Evolutionary conservation across 345 rosid genomes (phyloP).

Genomic region (Isatis tinctoria): DNA sequence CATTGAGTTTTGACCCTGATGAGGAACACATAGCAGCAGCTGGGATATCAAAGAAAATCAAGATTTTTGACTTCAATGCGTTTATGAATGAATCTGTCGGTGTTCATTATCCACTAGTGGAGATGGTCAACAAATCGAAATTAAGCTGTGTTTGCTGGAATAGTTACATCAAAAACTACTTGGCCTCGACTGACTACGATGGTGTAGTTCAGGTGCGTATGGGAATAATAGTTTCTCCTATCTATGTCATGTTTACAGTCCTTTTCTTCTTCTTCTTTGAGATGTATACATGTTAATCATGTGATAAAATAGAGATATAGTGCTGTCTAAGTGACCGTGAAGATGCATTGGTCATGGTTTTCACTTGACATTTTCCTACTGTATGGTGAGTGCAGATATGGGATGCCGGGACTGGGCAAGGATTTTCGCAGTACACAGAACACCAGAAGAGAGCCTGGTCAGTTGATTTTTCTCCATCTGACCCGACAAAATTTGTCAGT

Average conservation of each 20-base stretch:
- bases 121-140: slow-evolving; percentile 77
- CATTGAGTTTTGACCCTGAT: slow-evolving; percentile 74
- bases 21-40: slow-evolving; percentile 82
- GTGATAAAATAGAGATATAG: not conserved
- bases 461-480: slow-evolving; percentile 79
- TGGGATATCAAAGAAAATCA: slow-evolving; percentile 86
- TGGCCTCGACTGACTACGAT: slow-evolving; percentile 88
- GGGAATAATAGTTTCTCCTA: slow-evolving; percentile 2
- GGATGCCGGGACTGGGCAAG: slow-evolving; percentile 85
- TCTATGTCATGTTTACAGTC: not conserved
- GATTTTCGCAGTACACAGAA: slow-evolving; percentile 57
- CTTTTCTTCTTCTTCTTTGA: not conserved
- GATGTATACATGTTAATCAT: not conserved
- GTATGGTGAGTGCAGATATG: slow-evolving; percentile 58
- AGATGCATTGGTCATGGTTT: slow-evolving; percentile 12
- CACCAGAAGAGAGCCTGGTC: slow-evolving; percentile 93
- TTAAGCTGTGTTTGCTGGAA: slow-evolving; percentile 93
- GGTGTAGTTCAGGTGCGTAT: slow-evolving; percentile 68
- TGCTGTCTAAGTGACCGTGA: not conserved
- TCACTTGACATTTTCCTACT: slow-evolving; percentile 20
- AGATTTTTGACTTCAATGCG: slow-evolving; percentile 66
- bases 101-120: slow-evolving; percentile 77
- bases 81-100: slow-evolving; percentile 67
- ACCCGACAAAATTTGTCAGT: slow-evolving; percentile 81
- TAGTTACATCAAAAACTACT: slow-evolving; percentile 76